Conservation (phyloP, 2,329 filamentous ascomycete species). For the Talaromyces sp. region DNA sequence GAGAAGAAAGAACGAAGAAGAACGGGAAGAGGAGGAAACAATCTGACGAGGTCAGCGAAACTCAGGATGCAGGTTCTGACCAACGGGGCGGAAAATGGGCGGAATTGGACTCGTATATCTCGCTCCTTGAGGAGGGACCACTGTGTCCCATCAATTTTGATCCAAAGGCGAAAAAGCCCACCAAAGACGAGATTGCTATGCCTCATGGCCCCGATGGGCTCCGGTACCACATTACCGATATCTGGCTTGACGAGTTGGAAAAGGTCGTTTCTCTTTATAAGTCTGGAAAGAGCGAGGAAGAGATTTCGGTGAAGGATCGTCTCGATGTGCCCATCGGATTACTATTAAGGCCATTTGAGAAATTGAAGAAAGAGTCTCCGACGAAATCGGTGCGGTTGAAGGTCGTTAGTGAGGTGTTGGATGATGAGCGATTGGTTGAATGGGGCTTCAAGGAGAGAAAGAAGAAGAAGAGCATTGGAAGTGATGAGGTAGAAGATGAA, state of each 20-base stretch:
- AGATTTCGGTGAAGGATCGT: constrained; percentile 31
- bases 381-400: constrained; percentile 69
- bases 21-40: constrained; percentile 23
- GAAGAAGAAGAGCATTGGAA: constrained; percentile 37
- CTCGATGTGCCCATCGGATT: constrained; percentile 39
- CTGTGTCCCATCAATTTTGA: constrained; percentile 40
- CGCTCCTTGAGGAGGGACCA: constrained; percentile 40
- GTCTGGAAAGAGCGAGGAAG: constrained; percentile 29
- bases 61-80: neutral
- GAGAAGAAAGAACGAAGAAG: constrained; percentile 23
- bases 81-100: constrained; percentile 26
- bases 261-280: constrained; percentile 56
- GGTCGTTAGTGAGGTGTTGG: constrained; percentile 61
- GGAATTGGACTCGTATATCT: constrained; percentile 37
- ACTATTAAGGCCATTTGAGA: constrained; percentile 45
- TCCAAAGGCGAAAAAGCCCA: constrained; percentile 25
- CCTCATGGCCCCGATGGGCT: constrained; percentile 73
- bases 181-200: constrained; percentile 25
- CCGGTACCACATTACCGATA: constrained; percentile 79
- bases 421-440: constrained; percentile 69
- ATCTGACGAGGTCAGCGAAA: constrained; percentile 13
- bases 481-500: constrained; percentile 46
- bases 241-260: constrained; percentile 88
- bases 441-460: constrained; percentile 47
- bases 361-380: constrained; percentile 50